phyloP scores from a whole-genome alignment of 2,329 filamentous ascomycete species.

The Dothistroma pini region DNA sequence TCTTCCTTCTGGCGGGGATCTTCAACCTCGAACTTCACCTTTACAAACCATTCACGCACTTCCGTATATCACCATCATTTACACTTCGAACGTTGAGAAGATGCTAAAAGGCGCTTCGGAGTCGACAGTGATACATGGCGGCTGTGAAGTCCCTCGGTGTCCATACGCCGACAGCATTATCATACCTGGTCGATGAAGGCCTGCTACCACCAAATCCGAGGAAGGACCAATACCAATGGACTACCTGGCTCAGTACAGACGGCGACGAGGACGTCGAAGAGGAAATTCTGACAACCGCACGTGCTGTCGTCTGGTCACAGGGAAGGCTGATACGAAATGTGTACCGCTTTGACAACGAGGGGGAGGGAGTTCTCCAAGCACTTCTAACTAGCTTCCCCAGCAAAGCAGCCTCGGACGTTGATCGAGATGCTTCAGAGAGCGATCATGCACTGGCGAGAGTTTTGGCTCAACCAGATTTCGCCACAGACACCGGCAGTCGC shows the following conservation, averaged over 20 bases:
- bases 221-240: slow-evolving; percentile 70
- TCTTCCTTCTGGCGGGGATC: slow-evolving; percentile 7
- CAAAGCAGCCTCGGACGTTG: neutral
- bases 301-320: slow-evolving; percentile 83
- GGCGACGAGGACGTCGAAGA: slow-evolving; percentile 56
- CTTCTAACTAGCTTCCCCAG: slow-evolving; percentile 77
- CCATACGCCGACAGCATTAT: slow-evolving; percentile 80
- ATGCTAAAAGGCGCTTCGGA: slow-evolving; percentile 13
- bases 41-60: neutral
- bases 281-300: slow-evolving; percentile 72
- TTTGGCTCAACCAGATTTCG: neutral
- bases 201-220: slow-evolving; percentile 67
- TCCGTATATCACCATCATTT: neutral
- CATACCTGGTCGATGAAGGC: slow-evolving; percentile 76
- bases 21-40: neutral
- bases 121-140: slow-evolving; percentile 60
- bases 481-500: neutral
- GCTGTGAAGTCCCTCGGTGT: slow-evolving; percentile 85
- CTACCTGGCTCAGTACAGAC: slow-evolving; percentile 52
- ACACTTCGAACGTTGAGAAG: slow-evolving; percentile 7
- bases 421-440: neutral
- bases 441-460: neutral
- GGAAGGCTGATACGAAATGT: slow-evolving; percentile 79
- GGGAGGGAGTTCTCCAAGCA: slow-evolving; percentile 81
- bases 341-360: slow-evolving; percentile 82